These are phyloP conservation scores for Cladophialophora exuberans DNA, from an alignment of 2,329 filamentous ascomycete genomes.

Conservation along the genomic window DNA sequence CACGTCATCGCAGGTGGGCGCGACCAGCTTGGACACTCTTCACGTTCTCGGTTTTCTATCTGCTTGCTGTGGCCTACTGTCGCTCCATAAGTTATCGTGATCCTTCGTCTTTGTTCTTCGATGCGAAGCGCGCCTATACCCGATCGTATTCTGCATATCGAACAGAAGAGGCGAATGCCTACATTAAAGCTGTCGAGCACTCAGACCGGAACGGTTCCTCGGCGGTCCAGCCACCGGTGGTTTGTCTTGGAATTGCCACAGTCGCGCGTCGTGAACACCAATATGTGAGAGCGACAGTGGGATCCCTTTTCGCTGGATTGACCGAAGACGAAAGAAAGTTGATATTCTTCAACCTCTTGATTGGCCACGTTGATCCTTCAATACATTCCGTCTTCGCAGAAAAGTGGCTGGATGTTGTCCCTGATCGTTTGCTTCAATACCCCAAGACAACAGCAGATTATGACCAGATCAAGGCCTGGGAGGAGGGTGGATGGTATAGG, in stretches of 20 bases:
- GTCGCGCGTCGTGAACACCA: conserved; percentile 44
- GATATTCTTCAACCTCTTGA: conserved; percentile 49
- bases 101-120: conserved; percentile 5
- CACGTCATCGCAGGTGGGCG: background rate
- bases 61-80: background rate
- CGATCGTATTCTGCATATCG: background rate
- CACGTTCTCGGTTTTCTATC: conserved; percentile 8
- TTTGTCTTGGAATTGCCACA: conserved; percentile 52
- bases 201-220: background rate
- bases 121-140: conserved; percentile 1
- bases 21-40: background rate
- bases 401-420: conserved; percentile 45
- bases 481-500: conserved; percentile 37
- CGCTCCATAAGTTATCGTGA: conserved; percentile 1
- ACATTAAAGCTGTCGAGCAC: background rate
- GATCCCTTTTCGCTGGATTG: conserved; percentile 49
- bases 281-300: conserved; percentile 49
- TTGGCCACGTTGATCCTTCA: conserved; percentile 48
- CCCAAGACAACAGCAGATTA: conserved; percentile 39
- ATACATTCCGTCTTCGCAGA: conserved; percentile 46
- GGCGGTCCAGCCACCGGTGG: conserved; percentile 6
- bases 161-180: background rate
- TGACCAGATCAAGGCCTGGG: conserved; percentile 41
- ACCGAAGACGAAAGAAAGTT: conserved; percentile 45
- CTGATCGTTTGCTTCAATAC: conserved; percentile 49